Percentiles rank a stretch among this genome's conserved stretches.
These are phyloP conservation scores for Thielaviopsis ethacetica DNA, from an alignment of 2,329 filamentous ascomycete species.

Conservation along the genomic window DNA sequence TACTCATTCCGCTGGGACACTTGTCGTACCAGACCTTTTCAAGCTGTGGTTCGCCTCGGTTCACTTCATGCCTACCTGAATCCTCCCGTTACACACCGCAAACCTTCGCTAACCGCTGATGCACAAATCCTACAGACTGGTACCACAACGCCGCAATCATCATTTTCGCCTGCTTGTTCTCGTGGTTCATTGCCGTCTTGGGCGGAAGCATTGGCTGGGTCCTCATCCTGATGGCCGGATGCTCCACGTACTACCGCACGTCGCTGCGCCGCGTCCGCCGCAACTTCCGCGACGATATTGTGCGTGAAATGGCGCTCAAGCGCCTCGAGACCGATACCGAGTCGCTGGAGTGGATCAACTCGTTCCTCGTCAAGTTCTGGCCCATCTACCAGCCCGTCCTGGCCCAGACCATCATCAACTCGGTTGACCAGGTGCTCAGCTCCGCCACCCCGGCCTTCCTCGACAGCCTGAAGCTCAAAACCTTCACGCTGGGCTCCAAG, in stretches of 20 bases:
- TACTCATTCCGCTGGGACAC: too few species aligned
- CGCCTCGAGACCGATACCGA: slow-evolving; percentile 81
- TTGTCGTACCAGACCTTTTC: not conserved
- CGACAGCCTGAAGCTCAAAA: slow-evolving; percentile 84
- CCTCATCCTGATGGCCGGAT: slow-evolving; percentile 79
- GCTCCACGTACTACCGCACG: slow-evolving; percentile 91
- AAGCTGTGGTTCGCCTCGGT: not conserved
- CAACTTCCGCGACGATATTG: slow-evolving; percentile 90
- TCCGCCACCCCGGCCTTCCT: slow-evolving; percentile 82
- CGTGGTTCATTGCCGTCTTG: slow-evolving; percentile 77
- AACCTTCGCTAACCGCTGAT: slow-evolving; percentile 8
- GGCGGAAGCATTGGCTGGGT: slow-evolving; percentile 90
- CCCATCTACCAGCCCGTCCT: slow-evolving; percentile 94
- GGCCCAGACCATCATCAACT: slow-evolving; percentile 78
- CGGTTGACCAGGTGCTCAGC: slow-evolving; percentile 90
- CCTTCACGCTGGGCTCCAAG: slow-evolving; percentile 86
- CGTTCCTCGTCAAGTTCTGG: slow-evolving; percentile 97
- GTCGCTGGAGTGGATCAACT: slow-evolving; percentile 97
- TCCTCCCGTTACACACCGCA: not conserved
- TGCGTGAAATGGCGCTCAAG: slow-evolving; percentile 73
- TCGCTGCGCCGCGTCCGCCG: slow-evolving; percentile 84
- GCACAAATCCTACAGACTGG: slow-evolving; percentile 48
- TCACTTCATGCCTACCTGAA: not conserved
- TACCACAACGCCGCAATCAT: slow-evolving; percentile 96
- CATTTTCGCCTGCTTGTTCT: slow-evolving; percentile 75